Percentiles rank a stretch among this genome's conserved stretches.
phyloP scores from a whole-genome alignment of 2,329 filamentous ascomycete genomes.

The Colletotrichum musae region DNA sequence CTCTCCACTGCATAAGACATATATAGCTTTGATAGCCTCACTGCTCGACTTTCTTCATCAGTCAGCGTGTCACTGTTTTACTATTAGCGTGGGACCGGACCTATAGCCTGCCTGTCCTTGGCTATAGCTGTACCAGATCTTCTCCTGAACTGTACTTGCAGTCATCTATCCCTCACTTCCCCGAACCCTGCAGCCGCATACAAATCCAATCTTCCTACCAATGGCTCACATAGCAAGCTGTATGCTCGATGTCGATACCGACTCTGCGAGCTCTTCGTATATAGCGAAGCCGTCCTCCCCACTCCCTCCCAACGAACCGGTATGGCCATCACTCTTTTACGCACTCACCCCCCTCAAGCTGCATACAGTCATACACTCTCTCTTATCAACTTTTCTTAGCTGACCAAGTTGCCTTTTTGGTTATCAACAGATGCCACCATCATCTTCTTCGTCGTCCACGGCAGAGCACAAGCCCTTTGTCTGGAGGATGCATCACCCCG shows the following conservation, averaged over 20 bases:
- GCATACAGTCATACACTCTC: conserved; percentile 21
- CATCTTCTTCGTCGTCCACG: conserved; percentile 33
- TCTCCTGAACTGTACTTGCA: conserved; percentile 37
- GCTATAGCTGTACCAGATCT: conserved; percentile 42
- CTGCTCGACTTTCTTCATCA: conserved; percentile 40
- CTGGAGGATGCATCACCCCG: conserved; percentile 73
- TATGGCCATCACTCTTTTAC: conserved; percentile 50
- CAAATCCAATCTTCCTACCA: conserved; percentile 43
- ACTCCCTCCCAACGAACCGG: conserved; percentile 60
- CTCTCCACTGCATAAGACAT: conserved; percentile 41
- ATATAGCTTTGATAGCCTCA: conserved; percentile 45
- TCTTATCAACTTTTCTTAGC: conserved; percentile 26
- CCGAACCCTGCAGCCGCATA: conserved; percentile 35
- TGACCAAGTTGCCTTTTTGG: conserved; percentile 33
- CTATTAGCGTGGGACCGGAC: conserved; percentile 39
- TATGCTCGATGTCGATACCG: conserved; percentile 64
- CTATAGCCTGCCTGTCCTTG: conserved; percentile 41
- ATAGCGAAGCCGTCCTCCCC: conserved; percentile 66
- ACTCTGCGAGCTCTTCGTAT: conserved; percentile 57
- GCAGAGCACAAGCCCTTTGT: conserved; percentile 65
- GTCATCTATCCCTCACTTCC: conserved; percentile 33
- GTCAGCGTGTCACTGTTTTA: conserved; percentile 30
- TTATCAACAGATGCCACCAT: conserved; percentile 40
- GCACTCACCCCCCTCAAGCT: conserved; percentile 2
- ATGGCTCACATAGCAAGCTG: conserved; percentile 77